phyloP scores from a whole-genome alignment of 768 basidiomycete species.

The Fibroporia radiculosa region DNA sequence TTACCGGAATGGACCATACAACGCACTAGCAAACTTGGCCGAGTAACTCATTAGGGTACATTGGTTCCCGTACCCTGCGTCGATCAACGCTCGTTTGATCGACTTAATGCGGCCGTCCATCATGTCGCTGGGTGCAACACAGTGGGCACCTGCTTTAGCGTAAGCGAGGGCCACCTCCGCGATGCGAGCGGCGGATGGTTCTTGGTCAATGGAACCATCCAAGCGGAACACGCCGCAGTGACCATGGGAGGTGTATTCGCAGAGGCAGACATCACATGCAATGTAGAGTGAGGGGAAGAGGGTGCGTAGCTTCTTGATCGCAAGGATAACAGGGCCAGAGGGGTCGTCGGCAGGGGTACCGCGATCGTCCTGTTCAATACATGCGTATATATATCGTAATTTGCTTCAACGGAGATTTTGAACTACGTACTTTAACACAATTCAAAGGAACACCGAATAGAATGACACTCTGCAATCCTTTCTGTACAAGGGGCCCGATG shows the following conservation, averaged over 20 bases:
- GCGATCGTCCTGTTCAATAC: constrained; percentile 50
- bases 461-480: constrained; percentile 88
- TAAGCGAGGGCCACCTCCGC: constrained; percentile 90
- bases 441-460: constrained; percentile 87
- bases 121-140: constrained; percentile 99
- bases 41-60: constrained; percentile 95
- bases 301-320: constrained; percentile 68
- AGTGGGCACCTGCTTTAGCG: constrained; percentile 92
- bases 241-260: constrained; percentile 98
- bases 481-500: constrained; percentile 78
- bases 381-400: background rate
- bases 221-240: constrained; percentile 81
- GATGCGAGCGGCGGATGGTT: constrained; percentile 81
- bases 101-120: constrained; percentile 93
- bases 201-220: constrained; percentile 74
- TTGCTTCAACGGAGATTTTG: background rate
- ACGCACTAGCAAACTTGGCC: constrained; percentile 91
- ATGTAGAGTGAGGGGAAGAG: constrained; percentile 85
- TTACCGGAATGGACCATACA: constrained; percentile 96
- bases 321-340: constrained; percentile 86
- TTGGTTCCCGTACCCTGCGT: constrained; percentile 76
- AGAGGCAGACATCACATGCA: constrained; percentile 95
- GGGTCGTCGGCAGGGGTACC: constrained; percentile 90
- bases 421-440: constrained; percentile 57
- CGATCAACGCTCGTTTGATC: constrained; percentile 83